Conservation (phyloP, 257 asterid genomes). For the Eucommia ulmoides region DNA sequence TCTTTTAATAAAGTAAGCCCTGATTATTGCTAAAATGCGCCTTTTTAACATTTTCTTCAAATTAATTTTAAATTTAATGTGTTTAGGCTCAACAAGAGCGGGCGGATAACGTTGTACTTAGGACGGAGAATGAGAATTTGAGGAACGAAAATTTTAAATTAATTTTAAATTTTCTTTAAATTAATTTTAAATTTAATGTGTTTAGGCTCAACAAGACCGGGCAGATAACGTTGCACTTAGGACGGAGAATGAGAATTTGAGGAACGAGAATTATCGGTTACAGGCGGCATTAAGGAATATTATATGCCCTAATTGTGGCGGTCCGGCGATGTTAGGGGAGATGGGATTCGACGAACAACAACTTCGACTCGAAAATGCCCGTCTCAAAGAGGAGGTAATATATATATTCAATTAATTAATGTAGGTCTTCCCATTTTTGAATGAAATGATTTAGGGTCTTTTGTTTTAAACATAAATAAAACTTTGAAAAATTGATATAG, state of each 20-base stretch:
- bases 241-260: constrained; percentile 72
- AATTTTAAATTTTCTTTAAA: too few species aligned
- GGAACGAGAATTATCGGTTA: constrained; percentile 65
- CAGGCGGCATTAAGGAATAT: constrained; percentile 67
- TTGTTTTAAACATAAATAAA: too few species aligned
- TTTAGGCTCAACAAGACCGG: constrained; percentile 90
- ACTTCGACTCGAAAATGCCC: constrained; percentile 77
- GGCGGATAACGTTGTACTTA: constrained; percentile 51
- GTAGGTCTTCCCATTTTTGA: too few species aligned
- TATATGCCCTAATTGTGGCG: constrained; percentile 88
- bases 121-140: constrained; percentile 76
- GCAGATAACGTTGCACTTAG: constrained; percentile 58
- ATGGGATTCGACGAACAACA: constrained; percentile 85
- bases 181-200: constrained; percentile 2
- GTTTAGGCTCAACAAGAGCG: constrained; percentile 98
- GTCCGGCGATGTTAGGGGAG: constrained; percentile 80
- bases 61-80: too few species aligned
- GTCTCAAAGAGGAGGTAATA: constrained; percentile 89
- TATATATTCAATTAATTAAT: too few species aligned
- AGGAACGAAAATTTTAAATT: constrained; percentile 79
- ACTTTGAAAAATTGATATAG: too few species aligned
- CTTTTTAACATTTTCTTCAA: background rate
- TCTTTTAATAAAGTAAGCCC: background rate
- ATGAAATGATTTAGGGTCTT: too few species aligned
- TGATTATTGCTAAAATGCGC: background rate